Conservation (phyloP, 139 green algal species). For the Coelastrella sp. region DNA sequence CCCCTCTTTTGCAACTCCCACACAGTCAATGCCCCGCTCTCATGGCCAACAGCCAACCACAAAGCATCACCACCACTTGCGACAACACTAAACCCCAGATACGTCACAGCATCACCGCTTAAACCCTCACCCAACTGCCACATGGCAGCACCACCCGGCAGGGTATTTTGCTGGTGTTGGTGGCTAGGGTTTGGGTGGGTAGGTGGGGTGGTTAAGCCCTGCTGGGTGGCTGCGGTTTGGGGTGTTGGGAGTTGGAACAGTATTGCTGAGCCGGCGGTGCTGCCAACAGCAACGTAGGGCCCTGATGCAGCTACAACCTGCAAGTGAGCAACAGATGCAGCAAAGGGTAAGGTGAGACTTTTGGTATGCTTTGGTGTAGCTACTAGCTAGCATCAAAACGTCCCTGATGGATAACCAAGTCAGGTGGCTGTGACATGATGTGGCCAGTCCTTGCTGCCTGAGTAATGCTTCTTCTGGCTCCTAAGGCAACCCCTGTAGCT, state of each 20-base stretch:
- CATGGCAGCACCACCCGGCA: slow-evolving; percentile 27
- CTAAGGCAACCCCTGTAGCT: too few species aligned
- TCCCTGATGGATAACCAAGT: too few species aligned
- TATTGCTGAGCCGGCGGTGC: slow-evolving; percentile 41
- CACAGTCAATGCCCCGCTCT: slow-evolving; percentile 50
- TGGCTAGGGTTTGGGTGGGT: neutral
- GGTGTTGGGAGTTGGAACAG: slow-evolving; percentile 58
- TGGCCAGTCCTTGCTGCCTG: too few species aligned
- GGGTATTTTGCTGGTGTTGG: neutral
- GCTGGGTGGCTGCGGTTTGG: slow-evolving; percentile 24
- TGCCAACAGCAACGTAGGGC: slow-evolving; percentile 62
- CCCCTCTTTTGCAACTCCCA: slow-evolving; percentile 68
- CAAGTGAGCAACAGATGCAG: neutral
- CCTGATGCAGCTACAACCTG: slow-evolving; percentile 52
- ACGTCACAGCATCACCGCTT: slow-evolving; percentile 58
- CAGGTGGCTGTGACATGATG: too few species aligned
- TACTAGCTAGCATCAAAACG: neutral
- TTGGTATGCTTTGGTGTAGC: neutral
- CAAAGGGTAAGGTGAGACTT: too few species aligned
- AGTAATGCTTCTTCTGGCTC: too few species aligned
- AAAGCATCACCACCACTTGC: slow-evolving; percentile 51
- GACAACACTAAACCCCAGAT: slow-evolving; percentile 55
- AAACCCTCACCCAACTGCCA: slow-evolving; percentile 37
- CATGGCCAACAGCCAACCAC: slow-evolving; percentile 69
- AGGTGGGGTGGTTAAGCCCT: slow-evolving; percentile 28